Evolutionary conservation across 192 early-diverging fungal species (phyloP), one percentile per base, ranked within the genome.

Genomic region (Rhizophagus prolifer): DNA sequence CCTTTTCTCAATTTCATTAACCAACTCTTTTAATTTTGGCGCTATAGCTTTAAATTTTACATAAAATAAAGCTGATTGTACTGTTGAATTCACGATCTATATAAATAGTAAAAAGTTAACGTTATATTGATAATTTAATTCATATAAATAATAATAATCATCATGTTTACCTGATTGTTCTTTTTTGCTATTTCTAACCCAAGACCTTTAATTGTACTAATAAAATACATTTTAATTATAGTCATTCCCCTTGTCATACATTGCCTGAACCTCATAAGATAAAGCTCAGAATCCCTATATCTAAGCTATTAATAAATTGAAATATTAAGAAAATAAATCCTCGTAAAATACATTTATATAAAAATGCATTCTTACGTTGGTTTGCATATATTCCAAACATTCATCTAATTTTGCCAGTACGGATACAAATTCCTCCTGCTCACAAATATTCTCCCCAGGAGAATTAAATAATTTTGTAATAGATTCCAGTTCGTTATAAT

Each of bases 231-330:
- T 78, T 98, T 98, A 80, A 99, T 95, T 46, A 98, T 82, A 25
- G 96, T 91, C 82, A 99, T 90, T 8, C 92, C 94, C 31, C 94
- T 90, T n/a, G 95, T 95, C 85, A 97, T 92, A 81, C 96, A 97
- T 78, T 98, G 96, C 23, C 93, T 85, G 80, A 96, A 98, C 25
- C 95, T 87, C 93, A 97, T 94, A 41, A 92, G 85, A 79, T 97
- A 98, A 58, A 98, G 88, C 72, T 96, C 95, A 9, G 95, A 90
- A 82, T 99, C 97, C 30, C 87, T 86, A 80, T 93, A 96, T 19
- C 82, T 85, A 34, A 89, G 80, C 90, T 90, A 83, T 44, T 38
- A 60, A 60, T 38, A 36, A 34, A 36, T 47, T 46, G 25, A 41
- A 6, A 14, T 16, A 21, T 13, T 46, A 28, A 46, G 7, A 1